Evolutionary conservation across 2,329 filamentous ascomycete genomes (phyloP).

Genomic region (Colletotrichum tropicale): DNA sequence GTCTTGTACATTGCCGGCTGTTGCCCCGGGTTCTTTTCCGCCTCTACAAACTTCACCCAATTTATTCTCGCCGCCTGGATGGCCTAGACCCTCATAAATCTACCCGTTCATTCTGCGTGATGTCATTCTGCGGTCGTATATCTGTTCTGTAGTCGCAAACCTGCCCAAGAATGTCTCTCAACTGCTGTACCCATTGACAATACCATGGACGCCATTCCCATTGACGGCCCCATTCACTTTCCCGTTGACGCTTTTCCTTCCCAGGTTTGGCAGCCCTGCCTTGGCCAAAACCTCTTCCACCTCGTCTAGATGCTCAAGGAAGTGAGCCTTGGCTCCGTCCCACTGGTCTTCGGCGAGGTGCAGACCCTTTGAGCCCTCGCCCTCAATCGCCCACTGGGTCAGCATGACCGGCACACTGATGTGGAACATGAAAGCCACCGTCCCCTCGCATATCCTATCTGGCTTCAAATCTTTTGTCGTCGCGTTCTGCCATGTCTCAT

Average conservation of each 20-base stretch:
- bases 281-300: slow-evolving; percentile 25
- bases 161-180: neutral
- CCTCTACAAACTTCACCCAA: neutral
- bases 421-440: slow-evolving; percentile 55
- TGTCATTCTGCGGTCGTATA: neutral
- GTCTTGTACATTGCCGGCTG: neutral
- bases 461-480: slow-evolving; percentile 31
- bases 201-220: neutral
- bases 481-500: slow-evolving; percentile 32
- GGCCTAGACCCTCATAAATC: neutral
- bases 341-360: slow-evolving; percentile 24
- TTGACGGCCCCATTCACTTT: neutral
- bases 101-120: neutral
- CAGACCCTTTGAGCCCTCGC: slow-evolving; percentile 22
- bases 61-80: neutral
- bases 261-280: slow-evolving; percentile 1
- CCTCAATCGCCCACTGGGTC: slow-evolving; percentile 27
- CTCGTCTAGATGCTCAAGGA: slow-evolving; percentile 29
- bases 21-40: neutral
- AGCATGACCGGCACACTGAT: slow-evolving; percentile 26
- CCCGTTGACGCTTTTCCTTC: neutral
- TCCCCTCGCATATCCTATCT: slow-evolving; percentile 44
- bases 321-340: slow-evolving; percentile 28
- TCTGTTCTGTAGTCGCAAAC: neutral
- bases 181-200: neutral